phyloP scores from a whole-genome alignment of 2,329 filamentous ascomycete species.

The Cladosporium cucumerinum region DNA sequence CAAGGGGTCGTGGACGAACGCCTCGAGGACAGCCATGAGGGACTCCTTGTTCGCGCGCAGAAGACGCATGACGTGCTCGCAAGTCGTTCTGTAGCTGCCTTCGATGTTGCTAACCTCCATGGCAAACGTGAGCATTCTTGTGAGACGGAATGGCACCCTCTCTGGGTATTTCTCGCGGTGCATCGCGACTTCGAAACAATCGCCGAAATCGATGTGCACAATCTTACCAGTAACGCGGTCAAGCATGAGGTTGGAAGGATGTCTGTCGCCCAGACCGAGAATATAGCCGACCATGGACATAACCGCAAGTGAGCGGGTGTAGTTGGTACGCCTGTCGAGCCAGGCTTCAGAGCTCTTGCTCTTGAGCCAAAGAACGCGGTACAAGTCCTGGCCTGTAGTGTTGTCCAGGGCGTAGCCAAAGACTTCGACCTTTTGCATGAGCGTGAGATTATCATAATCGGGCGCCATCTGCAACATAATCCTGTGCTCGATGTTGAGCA shows the following conservation, averaged over 20 bases:
- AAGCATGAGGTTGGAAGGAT: constrained; percentile 97
- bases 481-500: constrained; percentile 97
- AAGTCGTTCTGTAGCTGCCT: constrained; percentile 95
- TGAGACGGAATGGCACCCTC: constrained; percentile 93
- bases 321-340: constrained; percentile 97
- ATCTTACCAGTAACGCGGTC: constrained; percentile 95
- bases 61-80: constrained; percentile 97
- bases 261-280: constrained; percentile 89
- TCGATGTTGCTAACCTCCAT: constrained; percentile 99
- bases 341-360: constrained; percentile 97
- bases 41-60: constrained; percentile 96
- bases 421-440: constrained; percentile 99
- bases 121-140: constrained; percentile 97
- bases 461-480: constrained; percentile 99
- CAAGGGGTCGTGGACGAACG: constrained; percentile 98
- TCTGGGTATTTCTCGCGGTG: constrained; percentile 99
- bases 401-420: constrained; percentile 99
- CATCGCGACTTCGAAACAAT: constrained; percentile 99
- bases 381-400: constrained; percentile 96
- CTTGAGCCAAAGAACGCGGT: constrained; percentile 97
- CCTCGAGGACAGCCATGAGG: constrained; percentile 96
- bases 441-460: constrained; percentile 94
- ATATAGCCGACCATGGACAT: constrained; percentile 99
- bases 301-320: constrained; percentile 91
- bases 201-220: constrained; percentile 97